Evolutionary conservation across 2,329 filamentous ascomycete species (phyloP).

Genomic region (Knoxdaviesia proteae): DNA sequence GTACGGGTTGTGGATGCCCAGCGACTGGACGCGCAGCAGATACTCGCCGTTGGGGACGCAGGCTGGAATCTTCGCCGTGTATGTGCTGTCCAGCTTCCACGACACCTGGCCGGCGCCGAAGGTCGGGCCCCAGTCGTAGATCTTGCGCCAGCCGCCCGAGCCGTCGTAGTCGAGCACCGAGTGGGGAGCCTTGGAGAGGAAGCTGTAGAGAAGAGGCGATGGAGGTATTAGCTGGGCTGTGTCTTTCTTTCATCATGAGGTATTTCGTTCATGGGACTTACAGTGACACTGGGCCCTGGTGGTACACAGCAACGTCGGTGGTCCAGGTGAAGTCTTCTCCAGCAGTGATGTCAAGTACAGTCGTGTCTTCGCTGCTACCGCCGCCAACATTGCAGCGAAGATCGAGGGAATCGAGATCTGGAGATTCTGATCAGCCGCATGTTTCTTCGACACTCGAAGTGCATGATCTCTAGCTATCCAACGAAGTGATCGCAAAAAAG

Average conservation of each 20-base stretch:
- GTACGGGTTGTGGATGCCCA: conserved; percentile 36
- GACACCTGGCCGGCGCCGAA: conserved; percentile 1
- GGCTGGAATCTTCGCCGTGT: conserved; percentile 22
- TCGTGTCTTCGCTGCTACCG: conserved; percentile 10
- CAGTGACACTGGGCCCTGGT: conserved; percentile 17
- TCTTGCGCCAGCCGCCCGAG: conserved; percentile 18
- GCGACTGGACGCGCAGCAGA: conserved; percentile 34
- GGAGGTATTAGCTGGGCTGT: conserved; percentile 1
- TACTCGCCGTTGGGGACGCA: conserved; percentile 34
- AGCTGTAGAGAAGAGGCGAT: conserved; percentile 7
- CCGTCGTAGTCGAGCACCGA: conserved; percentile 15
- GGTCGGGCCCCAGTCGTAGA: conserved; percentile 13
- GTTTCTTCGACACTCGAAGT: background rate
- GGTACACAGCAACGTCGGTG: conserved; percentile 16
- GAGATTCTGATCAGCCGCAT: background rate
- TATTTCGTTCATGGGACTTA: conserved; percentile 7
- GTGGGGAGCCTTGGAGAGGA: conserved; percentile 16
- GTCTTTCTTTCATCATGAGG: background rate
- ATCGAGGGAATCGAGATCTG: conserved; percentile 16
- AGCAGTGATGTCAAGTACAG: conserved; percentile 13
- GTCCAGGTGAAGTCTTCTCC: conserved; percentile 16
- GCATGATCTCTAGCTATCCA: background rate
- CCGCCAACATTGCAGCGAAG: conserved; percentile 18
- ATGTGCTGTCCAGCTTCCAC: conserved; percentile 5
- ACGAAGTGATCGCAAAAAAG: too few species aligned